phyloP scores from a whole-genome alignment of 768 basidiomycete species.

The Tremella yokohamensis region DNA sequence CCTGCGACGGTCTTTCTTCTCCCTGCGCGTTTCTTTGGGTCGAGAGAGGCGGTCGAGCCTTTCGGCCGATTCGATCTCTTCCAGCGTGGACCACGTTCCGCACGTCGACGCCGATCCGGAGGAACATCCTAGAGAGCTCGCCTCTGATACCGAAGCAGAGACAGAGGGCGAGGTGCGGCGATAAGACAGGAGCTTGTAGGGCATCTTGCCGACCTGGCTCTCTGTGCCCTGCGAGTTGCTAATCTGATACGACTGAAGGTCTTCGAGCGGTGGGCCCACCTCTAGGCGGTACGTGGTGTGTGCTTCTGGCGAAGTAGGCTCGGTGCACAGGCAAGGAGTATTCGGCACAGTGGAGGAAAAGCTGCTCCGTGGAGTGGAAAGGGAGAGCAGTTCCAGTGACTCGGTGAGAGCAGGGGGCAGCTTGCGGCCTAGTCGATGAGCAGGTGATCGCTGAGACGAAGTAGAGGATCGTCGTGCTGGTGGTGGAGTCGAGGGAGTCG shows the following conservation, averaged over 20 bases:
- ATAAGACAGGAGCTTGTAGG: neutral
- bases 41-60: neutral
- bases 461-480: neutral
- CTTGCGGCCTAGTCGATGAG: conserved; percentile 11
- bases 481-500: neutral
- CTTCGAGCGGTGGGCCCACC: conserved; percentile 4
- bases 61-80: conserved; percentile 3
- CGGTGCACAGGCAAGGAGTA: neutral
- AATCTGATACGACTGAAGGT: too few species aligned
- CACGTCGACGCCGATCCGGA: conserved; percentile 13
- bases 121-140: conserved; percentile 2
- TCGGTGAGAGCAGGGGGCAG: conserved; percentile 38
- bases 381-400: conserved; percentile 30
- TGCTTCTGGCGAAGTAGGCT: too few species aligned
- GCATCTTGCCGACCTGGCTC: neutral
- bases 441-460: neutral
- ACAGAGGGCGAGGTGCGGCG: neutral
- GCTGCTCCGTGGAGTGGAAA: too few species aligned
- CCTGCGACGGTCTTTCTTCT: conserved; percentile 33
- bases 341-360: neutral
- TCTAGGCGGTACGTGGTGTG: neutral
- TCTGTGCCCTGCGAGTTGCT: neutral
- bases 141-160: neutral
- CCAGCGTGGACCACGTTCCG: conserved; percentile 12
- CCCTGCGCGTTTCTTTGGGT: conserved; percentile 28